Evolutionary conservation across 169 alveolate species (phyloP).

Genomic region (Toxoplasma gondii): DNA sequence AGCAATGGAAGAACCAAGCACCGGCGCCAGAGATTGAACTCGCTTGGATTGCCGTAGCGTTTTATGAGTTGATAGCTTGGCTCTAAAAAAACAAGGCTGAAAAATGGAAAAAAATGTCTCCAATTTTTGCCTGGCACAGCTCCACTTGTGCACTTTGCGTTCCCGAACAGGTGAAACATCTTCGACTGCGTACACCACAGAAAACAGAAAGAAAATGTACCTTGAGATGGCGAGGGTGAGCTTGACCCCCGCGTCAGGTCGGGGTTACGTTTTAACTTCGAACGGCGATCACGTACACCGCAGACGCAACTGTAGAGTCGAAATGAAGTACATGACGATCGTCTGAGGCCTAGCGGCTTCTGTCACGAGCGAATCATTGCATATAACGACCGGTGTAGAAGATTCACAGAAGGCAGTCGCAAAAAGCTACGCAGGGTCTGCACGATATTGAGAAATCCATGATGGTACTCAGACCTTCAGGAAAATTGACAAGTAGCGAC

Average conservation of each 20-base stretch:
- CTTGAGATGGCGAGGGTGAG: slow-evolving; percentile 63
- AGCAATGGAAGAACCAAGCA: too few species aligned
- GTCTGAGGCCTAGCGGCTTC: too few species aligned
- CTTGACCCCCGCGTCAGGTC: background rate
- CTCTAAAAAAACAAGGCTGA: too few species aligned
- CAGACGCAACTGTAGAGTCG: too few species aligned
- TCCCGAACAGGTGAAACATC: slow-evolving; percentile 9
- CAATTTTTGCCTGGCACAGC: background rate
- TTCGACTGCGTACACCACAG: slow-evolving; percentile 64
- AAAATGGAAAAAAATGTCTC: background rate
- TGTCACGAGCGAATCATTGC: too few species aligned
- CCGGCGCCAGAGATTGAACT: too few species aligned
- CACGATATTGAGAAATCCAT: background rate
- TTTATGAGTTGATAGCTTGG: too few species aligned
- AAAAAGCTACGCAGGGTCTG: background rate
- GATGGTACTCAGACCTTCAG: background rate
- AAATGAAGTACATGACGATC: too few species aligned
- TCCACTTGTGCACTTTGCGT: too few species aligned
- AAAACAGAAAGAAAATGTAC: slow-evolving; percentile 66
- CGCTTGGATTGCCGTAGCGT: too few species aligned
- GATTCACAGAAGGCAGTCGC: too few species aligned
- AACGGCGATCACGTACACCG: background rate
- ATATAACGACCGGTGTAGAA: too few species aligned
- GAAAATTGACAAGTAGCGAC: background rate
- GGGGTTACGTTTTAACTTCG: background rate